Percentiles rank a stretch among this genome's conserved stretches.
Evolutionary conservation across 257 asterid species (phyloP).

Genomic region (Solanum stenotomum): DNA sequence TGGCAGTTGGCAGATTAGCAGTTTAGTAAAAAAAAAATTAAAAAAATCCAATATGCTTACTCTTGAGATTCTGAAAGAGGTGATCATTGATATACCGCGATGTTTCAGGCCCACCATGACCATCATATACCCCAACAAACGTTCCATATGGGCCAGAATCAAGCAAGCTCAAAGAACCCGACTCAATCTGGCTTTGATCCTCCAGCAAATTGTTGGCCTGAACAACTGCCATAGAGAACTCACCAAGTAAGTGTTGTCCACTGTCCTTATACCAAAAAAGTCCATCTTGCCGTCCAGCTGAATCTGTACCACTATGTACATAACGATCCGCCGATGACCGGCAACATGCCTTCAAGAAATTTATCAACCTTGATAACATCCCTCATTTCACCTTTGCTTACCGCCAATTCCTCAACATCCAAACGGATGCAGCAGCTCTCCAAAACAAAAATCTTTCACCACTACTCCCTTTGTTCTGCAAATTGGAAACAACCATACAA

Average conservation of each 20-base stretch:
- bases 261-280: conserved; percentile 41
- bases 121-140: conserved; percentile 44
- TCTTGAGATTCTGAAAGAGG: conserved; percentile 34
- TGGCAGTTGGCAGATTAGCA: background rate
- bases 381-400: conserved; percentile 49
- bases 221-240: conserved; percentile 46
- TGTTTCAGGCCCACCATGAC: conserved; percentile 56
- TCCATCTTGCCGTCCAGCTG: conserved; percentile 44
- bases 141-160: conserved; percentile 48
- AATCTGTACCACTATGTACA: conserved; percentile 24
- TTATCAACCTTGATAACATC: conserved; percentile 50
- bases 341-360: conserved; percentile 40
- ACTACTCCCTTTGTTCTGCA: conserved; percentile 8
- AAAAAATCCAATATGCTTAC: conserved; percentile 10
- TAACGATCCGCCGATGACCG: conserved; percentile 19
- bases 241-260: conserved; percentile 40
- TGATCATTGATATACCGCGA: conserved; percentile 33
- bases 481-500: background rate
- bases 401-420: conserved; percentile 37
- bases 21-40: background rate
- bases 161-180: conserved; percentile 34
- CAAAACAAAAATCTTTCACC: background rate
- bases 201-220: conserved; percentile 48
- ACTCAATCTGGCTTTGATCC: conserved; percentile 52
- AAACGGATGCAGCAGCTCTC: conserved; percentile 28